These are phyloP conservation scores for Auxenochlorella protothecoides DNA, from an alignment of 139 green algal species.

Conservation along the genomic window DNA sequence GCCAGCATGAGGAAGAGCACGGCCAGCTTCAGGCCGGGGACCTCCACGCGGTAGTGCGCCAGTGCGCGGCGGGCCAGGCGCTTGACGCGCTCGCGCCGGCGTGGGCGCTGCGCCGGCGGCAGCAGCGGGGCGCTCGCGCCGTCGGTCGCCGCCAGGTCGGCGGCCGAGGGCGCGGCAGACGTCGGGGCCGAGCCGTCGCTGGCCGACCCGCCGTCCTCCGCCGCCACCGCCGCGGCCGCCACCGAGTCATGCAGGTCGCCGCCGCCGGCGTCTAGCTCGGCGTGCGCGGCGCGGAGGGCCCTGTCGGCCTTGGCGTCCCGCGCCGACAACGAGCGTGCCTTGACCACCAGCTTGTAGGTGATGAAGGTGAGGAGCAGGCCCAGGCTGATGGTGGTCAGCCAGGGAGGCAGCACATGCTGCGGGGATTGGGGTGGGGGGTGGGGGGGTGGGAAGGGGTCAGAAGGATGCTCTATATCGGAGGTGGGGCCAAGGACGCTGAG, in stretches of 20 bases:
- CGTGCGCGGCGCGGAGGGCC: neutral
- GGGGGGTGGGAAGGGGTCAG: neutral
- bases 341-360: conserved; percentile 21
- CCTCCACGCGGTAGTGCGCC: conserved; percentile 1
- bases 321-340: neutral
- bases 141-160: too few relatives aligned
- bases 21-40: too few relatives aligned
- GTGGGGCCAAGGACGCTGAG: too few relatives aligned
- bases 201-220: neutral
- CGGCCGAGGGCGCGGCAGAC: too few relatives aligned
- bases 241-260: too few relatives aligned
- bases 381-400: conserved; percentile 35
- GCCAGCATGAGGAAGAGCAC: neutral
- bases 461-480: too few relatives aligned
- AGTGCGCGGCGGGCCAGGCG: conserved; percentile 7
- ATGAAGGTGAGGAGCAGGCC: conserved; percentile 27
- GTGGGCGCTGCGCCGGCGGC: too few relatives aligned
- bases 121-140: too few relatives aligned
- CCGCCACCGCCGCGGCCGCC: too few relatives aligned
- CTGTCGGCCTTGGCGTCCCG: neutral
- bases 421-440: neutral
- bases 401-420: conserved; percentile 35
- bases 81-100: neutral
- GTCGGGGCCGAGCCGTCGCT: too few relatives aligned
- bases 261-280: neutral